Conservation (phyloP, 129 eudicot species). For the Silybum marianum region DNA sequence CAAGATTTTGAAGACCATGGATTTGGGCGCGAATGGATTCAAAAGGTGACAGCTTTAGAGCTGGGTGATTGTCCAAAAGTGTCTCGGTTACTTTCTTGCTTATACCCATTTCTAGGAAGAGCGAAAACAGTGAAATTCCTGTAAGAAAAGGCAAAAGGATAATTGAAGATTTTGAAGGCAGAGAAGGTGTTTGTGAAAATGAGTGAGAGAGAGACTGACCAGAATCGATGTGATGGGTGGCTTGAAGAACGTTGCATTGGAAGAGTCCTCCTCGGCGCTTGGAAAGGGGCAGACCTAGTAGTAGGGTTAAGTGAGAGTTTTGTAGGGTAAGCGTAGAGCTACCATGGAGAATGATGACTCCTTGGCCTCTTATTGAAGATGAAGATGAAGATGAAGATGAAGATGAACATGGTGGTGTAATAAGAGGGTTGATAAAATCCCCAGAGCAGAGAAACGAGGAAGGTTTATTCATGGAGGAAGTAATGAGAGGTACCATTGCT, state of each 20-base stretch:
- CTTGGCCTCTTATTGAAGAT: neutral
- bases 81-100: slow-evolving; percentile 42
- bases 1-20: slow-evolving; percentile 48
- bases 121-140: slow-evolving; percentile 52
- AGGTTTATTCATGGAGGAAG: neutral
- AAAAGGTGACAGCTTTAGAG: slow-evolving; percentile 43
- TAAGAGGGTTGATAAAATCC: neutral
- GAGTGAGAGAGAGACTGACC: slow-evolving; percentile 39
- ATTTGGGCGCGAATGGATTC: slow-evolving; percentile 56
- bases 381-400: neutral
- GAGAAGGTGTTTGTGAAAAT: slow-evolving; percentile 27
- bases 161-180: neutral
- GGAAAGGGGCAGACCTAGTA: neutral
- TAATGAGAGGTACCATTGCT: neutral
- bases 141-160: slow-evolving; percentile 8
- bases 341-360: neutral
- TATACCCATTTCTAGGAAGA: slow-evolving; percentile 72
- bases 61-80: slow-evolving; percentile 48
- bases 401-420: neutral
- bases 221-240: slow-evolving; percentile 12
- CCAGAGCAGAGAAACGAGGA: neutral
- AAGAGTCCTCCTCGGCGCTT: slow-evolving; percentile 3
- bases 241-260: slow-evolving; percentile 18
- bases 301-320: neutral
- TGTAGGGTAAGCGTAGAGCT: neutral